These are phyloP conservation scores for Vairimorpha necatrix DNA, from an alignment of 371 early-diverging fungal species.

Conservation along the genomic window DNA sequence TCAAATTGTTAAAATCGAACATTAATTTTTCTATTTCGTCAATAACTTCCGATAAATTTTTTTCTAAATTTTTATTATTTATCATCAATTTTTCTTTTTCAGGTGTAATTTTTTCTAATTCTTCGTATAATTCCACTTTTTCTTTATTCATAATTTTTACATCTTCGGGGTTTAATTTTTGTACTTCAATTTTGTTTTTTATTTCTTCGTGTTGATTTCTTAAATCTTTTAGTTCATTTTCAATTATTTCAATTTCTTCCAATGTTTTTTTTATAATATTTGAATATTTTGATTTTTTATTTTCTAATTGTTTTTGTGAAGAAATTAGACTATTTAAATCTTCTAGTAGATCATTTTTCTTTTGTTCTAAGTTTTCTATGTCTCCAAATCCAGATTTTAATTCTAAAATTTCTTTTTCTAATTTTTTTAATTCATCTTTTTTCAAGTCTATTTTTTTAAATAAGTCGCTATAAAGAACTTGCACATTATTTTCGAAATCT, in stretches of 20 bases:
- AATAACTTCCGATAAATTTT: conserved; percentile 16
- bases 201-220: conserved; percentile 56
- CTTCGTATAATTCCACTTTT: conserved; percentile 58
- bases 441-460: conserved; percentile 28
- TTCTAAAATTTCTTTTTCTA: conserved; percentile 22
- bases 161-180: conserved; percentile 72
- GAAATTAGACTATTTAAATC: conserved; percentile 55
- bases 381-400: not conserved
- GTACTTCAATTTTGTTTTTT: conserved; percentile 68
- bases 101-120: conserved; percentile 60
- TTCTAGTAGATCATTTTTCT: conserved; percentile 49
- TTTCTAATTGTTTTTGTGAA: conserved; percentile 54
- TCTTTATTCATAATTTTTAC: conserved; percentile 74
- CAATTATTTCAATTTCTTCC: conserved; percentile 39
- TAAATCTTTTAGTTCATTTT: conserved; percentile 43
- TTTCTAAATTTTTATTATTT: conserved; percentile 29
- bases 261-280: conserved; percentile 41
- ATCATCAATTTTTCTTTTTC: conserved; percentile 52
- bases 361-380: conserved; percentile 32
- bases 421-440: conserved; percentile 18
- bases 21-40: conserved; percentile 55
- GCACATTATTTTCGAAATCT: conserved; percentile 48
- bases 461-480: conserved; percentile 32
- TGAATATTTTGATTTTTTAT: conserved; percentile 57
- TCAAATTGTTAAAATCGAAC: conserved; percentile 50